Evolutionary conservation across 176 grass and related monocot species (phyloP).

Genomic region (Saccharum officinarum): DNA sequence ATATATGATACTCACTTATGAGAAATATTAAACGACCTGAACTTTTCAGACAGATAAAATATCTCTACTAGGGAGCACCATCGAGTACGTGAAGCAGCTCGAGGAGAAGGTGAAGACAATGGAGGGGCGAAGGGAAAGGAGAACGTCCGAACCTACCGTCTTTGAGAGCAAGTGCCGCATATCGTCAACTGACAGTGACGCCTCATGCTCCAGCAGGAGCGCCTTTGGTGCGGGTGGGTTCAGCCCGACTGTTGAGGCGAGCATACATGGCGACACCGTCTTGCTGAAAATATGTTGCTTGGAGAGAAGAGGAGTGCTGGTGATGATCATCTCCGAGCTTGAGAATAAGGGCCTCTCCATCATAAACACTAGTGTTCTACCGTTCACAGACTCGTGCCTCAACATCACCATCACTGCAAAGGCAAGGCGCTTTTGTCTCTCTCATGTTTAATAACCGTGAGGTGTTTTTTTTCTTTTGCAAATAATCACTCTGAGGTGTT

Average conservation of each 20-base stretch:
- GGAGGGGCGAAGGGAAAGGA: constrained; percentile 40
- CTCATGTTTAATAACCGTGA: neutral
- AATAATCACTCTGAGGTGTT: neutral
- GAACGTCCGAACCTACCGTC: constrained; percentile 28
- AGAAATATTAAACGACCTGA: neutral
- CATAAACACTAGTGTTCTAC: constrained; percentile 54
- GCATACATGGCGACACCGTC: constrained; percentile 34
- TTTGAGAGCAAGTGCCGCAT: constrained; percentile 51
- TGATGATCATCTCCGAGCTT: constrained; percentile 55
- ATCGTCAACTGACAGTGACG: neutral
- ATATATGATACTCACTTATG: neutral
- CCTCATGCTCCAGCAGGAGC: constrained; percentile 7
- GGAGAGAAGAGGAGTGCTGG: constrained; percentile 51
- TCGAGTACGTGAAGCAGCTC: constrained; percentile 58
- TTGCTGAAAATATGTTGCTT: constrained; percentile 58
- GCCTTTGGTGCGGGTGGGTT: neutral
- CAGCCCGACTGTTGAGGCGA: constrained; percentile 46
- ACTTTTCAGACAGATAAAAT: constrained; percentile 68
- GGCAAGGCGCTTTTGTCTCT: constrained; percentile 12
- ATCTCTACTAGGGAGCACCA: constrained; percentile 58
- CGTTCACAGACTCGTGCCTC: constrained; percentile 50
- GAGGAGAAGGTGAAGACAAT: constrained; percentile 54
- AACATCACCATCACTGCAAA: constrained; percentile 57
- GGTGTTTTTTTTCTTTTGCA: neutral
- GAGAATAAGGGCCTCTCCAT: constrained; percentile 52